Percentiles rank a stretch among this genome's conserved stretches.
Evolutionary conservation across 176 grass and related monocot genomes (phyloP).

Genomic region (Miscanthus lutarioriparius): DNA sequence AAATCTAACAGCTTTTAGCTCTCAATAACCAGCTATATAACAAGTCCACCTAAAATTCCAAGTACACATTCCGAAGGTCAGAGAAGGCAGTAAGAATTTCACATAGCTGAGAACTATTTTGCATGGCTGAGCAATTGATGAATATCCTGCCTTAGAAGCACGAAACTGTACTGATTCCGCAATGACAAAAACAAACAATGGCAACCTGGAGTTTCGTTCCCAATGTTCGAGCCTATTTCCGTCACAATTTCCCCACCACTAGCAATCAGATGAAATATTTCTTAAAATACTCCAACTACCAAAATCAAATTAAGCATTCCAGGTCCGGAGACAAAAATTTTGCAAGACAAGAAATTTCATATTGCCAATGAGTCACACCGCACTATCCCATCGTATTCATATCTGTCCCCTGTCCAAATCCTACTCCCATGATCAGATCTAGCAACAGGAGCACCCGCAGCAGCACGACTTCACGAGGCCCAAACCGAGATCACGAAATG

Average conservation of each 20-base stretch:
- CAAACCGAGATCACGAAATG: conserved; percentile 7
- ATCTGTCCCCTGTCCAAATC: too few species aligned
- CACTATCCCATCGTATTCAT: neutral
- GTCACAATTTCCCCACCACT: neutral
- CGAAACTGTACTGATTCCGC: neutral
- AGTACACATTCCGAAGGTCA: neutral
- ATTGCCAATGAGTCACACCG: neutral
- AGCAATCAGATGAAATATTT: neutral
- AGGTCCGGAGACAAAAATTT: neutral
- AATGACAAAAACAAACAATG: neutral
- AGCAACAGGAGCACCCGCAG: neutral
- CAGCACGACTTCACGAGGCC: conserved; percentile 13
- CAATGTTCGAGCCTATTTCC: neutral
- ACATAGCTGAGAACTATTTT: neutral
- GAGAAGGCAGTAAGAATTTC: neutral
- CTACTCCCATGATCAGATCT: conserved; percentile 27
- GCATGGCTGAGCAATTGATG: neutral
- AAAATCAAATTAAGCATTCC: neutral
- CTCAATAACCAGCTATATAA: neutral
- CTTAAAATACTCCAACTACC: neutral
- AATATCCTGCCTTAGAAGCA: neutral
- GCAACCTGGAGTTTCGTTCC: neutral
- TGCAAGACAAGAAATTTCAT: neutral
- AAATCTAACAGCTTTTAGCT: neutral
- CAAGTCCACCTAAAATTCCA: neutral